These are phyloP conservation scores for Cercospora zeina DNA, from an alignment of 2,329 filamentous ascomycete genomes.

Conservation along the genomic window DNA sequence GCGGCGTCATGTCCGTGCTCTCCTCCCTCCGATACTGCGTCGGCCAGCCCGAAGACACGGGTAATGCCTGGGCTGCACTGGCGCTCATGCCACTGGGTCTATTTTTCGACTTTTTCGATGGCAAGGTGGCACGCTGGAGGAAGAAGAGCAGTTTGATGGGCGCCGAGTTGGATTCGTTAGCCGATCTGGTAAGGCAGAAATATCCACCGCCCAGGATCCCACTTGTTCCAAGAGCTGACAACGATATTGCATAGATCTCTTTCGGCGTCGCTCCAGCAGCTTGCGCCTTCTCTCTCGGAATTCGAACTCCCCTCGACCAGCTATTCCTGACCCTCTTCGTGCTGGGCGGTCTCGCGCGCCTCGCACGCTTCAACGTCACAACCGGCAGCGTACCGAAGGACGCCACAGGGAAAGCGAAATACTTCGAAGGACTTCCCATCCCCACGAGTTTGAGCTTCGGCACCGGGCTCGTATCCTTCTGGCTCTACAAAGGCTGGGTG, in stretches of 20 bases:
- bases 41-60: conserved; percentile 59
- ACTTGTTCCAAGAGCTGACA: conserved; percentile 3
- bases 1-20: conserved; percentile 92
- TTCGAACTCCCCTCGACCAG: conserved; percentile 82
- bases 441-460: conserved; percentile 77
- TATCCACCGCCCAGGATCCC: background rate
- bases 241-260: conserved; percentile 65
- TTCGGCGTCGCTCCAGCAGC: conserved; percentile 90
- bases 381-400: conserved; percentile 89
- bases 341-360: conserved; percentile 85
- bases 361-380: conserved; percentile 97
- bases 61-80: conserved; percentile 78
- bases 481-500: conserved; percentile 78
- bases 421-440: conserved; percentile 96
- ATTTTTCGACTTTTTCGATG: conserved; percentile 98
- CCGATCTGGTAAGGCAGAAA: conserved; percentile 69
- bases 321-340: conserved; percentile 83
- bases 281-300: conserved; percentile 82
- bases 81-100: conserved; percentile 86
- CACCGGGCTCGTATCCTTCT: conserved; percentile 83
- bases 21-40: conserved; percentile 92
- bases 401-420: conserved; percentile 82
- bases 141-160: conserved; percentile 98
- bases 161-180: conserved; percentile 92
- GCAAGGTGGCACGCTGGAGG: conserved; percentile 92